A percentile compares a stretch with the other conserved stretches of the same genome.
Evolutionary conservation across 2,329 filamentous ascomycete genomes (phyloP).

Genomic region (Aureobasidium sp.): DNA sequence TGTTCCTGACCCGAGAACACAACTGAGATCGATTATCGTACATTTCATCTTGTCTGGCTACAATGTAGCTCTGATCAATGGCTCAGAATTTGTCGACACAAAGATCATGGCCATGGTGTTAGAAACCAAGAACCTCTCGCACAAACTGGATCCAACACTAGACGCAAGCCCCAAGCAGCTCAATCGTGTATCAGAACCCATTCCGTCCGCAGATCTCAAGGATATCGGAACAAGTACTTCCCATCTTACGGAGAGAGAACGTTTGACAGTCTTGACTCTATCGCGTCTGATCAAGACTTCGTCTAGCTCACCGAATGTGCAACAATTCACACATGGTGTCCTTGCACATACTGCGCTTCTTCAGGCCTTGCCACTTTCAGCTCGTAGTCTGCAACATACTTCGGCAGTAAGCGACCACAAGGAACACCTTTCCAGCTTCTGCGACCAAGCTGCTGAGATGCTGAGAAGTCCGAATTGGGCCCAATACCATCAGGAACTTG

Average conservation of each 20-base stretch:
- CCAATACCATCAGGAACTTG: constrained; percentile 21
- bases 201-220: not conserved
- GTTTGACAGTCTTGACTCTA: constrained; percentile 23
- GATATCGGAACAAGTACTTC: not conserved
- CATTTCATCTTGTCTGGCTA: constrained; percentile 50
- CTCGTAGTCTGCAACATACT: constrained; percentile 22
- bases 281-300: constrained; percentile 18
- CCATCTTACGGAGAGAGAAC: constrained; percentile 23
- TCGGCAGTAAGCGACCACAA: constrained; percentile 16
- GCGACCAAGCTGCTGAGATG: constrained; percentile 30
- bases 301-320: not conserved
- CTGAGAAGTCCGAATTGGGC: constrained; percentile 34
- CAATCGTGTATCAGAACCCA: not conserved
- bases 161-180: not conserved
- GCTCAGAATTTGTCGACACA: constrained; percentile 56
- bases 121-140: constrained; percentile 26
- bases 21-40: constrained; percentile 45
- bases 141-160: not conserved
- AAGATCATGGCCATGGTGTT: constrained; percentile 51
- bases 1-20: constrained; percentile 18
- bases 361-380: constrained; percentile 25
- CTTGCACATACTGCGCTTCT: constrained; percentile 28
- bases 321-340: constrained; percentile 14
- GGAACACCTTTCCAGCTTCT: constrained; percentile 28
- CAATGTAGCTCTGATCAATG: constrained; percentile 58